Conservation (phyloP, 345 rosid species). For the Euphorbia peplus region DNA sequence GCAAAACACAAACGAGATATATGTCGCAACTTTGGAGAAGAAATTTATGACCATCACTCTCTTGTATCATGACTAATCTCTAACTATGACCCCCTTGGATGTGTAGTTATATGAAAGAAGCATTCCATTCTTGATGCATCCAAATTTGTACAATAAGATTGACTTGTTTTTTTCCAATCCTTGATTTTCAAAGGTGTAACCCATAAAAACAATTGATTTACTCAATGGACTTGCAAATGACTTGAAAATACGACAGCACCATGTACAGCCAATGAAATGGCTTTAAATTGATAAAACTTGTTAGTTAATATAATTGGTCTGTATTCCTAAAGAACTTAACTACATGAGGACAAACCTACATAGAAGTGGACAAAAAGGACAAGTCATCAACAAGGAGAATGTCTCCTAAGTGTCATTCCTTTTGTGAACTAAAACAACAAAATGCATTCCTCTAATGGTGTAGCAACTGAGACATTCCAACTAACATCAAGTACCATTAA, state of each 20-base stretch:
- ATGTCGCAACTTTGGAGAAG: constrained; percentile 3
- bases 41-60: neutral
- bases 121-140: neutral
- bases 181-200: neutral
- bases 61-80: neutral
- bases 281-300: neutral
- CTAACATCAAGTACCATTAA: constrained; percentile 16
- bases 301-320: neutral
- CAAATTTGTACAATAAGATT: neutral
- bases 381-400: constrained; percentile 15
- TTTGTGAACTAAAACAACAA: constrained; percentile 8
- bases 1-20: neutral
- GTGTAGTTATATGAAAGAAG: neutral
- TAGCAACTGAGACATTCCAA: constrained; percentile 12
- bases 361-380: neutral
- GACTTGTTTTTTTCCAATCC: neutral
- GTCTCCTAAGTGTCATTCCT: constrained; percentile 23
- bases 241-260: neutral
- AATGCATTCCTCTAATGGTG: constrained; percentile 22
- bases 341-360: neutral
- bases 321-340: constrained; percentile 13
- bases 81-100: neutral
- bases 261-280: neutral
- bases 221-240: neutral
- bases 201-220: neutral